Percentiles rank a stretch among this genome's conserved stretches.
phyloP scores from a whole-genome alignment of 495 filamentous ascomycete genomes.

The Penicillium canariense region DNA sequence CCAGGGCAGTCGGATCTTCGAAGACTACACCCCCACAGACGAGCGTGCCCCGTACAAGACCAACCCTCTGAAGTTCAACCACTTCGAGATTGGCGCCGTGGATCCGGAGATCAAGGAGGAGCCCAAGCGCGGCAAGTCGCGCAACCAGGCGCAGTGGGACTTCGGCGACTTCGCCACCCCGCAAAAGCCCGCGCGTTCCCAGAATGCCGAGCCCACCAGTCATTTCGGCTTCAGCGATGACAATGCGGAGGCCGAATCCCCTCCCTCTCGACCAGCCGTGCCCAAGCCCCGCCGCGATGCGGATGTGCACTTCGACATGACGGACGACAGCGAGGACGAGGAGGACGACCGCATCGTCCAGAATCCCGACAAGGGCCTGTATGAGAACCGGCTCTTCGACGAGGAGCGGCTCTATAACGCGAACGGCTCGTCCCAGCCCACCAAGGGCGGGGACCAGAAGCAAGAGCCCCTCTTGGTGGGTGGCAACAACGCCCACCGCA shows the following conservation, averaged over 20 bases:
- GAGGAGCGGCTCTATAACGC: constrained; percentile 66
- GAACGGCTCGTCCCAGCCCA: constrained; percentile 34
- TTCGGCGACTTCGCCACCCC: constrained; percentile 87
- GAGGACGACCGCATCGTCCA: constrained; percentile 40
- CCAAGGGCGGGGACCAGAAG: constrained; percentile 28
- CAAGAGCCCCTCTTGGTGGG: constrained; percentile 53
- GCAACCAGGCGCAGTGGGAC: constrained; percentile 70
- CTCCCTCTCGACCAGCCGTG: constrained; percentile 52
- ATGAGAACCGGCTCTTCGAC: constrained; percentile 68
- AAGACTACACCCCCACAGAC: constrained; percentile 45
- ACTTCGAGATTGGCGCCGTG: constrained; percentile 80
- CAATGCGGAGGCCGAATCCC: constrained; percentile 54
- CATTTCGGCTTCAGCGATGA: constrained; percentile 70
- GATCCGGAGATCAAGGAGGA: constrained; percentile 36
- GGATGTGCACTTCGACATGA: constrained; percentile 74
- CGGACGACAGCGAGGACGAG: constrained; percentile 41
- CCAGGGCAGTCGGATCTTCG: constrained; percentile 64
- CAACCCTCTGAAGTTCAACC: constrained; percentile 73
- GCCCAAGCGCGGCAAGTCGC: constrained; percentile 49
- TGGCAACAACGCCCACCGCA: constrained; percentile 63
- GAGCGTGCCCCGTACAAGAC: constrained; percentile 40
- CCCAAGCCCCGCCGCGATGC: constrained; percentile 73
- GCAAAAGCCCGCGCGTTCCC: constrained; percentile 59
- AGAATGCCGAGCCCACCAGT: constrained; percentile 53
- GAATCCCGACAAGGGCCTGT: constrained; percentile 68